Base-by-base conservation (phyloP, 1,284 basidiomycete species). In the Fomitopsis betulina region DNA sequence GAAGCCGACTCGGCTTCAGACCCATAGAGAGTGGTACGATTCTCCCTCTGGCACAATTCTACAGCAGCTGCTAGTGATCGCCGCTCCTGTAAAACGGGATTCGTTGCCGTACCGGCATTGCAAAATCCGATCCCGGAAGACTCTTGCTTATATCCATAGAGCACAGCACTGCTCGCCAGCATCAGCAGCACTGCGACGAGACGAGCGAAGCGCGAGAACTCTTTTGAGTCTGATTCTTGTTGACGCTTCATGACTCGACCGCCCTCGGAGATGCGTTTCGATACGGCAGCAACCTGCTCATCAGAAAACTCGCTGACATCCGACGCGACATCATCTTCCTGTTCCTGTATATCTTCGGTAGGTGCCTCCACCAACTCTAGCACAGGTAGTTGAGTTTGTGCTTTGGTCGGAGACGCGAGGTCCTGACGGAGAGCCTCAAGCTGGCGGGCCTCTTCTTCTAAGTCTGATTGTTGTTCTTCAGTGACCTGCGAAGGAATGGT, bases 91-190 rank as follows among this genome's bases (percentile, higher is more conserved):
- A 94, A 74, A 10, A 80, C 74, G 17, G 71, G 72, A 72, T 93
- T 97, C 19, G 86, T 87, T 47, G 74, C 72, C 51, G 73, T 80
- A 7, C 80, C 84, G 10, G 84, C 73, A 65, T 94, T 88, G 72
- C 94, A 97, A 75, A 85, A 97, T 0, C 95, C 94, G 64, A 94
- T 85, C 1, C 79, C 71, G 0, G 86, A 73, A 5, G 91, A 93
- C 60, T 90, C 82, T 5, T 69, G 62, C 72, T 90, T 91, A 75
- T 83, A 87, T 30, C 79, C 75, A 62, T 77, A 70, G 40, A 79
- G 69, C 40, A 79, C 66, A 62, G 79, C 71, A 17, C 77, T 73
- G 27, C 74, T 63, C 53, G 75, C 67, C 15, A 80, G 57, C 17
- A 78, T 58, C 37, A 79, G 58, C 6, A 79, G 65, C 61, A 68